Evolutionary conservation across 108 stramenopile genomes (phyloP).

Genomic region (Cyclostephanos tholiformis): DNA sequence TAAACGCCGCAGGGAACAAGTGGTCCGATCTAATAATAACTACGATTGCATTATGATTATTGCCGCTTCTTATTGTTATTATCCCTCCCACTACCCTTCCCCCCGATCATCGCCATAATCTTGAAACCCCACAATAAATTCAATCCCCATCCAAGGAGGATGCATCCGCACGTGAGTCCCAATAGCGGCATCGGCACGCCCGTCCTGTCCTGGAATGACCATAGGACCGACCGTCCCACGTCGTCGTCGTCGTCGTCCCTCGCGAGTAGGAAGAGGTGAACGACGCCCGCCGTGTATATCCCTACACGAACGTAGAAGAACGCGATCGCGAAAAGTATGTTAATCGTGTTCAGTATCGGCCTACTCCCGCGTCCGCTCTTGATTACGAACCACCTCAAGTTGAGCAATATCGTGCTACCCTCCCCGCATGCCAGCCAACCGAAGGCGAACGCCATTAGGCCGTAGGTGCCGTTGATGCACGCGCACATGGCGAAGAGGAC

Average conservation of each 20-base stretch:
- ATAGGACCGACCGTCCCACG: not conserved
- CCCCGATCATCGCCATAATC: constrained; percentile 27
- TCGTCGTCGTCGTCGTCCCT: too few species aligned
- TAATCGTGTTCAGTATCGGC: constrained; percentile 6
- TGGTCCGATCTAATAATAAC: too few species aligned
- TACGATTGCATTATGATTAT: too few species aligned
- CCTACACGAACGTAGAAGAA: constrained; percentile 36
- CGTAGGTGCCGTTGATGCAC: constrained; percentile 42
- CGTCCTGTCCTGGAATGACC: constrained; percentile 10
- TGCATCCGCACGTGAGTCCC: constrained; percentile 34
- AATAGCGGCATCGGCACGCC: constrained; percentile 31
- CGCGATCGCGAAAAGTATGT: constrained; percentile 32
- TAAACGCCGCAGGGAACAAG: too few species aligned
- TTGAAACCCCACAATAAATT: constrained; percentile 46
- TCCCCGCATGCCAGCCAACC: constrained; percentile 49
- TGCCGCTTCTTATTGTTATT: constrained; percentile 2
- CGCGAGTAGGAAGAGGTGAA: constrained; percentile 29
- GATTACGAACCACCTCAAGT: constrained; percentile 42
- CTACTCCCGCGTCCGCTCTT: constrained; percentile 16
- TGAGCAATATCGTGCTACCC: constrained; percentile 46
- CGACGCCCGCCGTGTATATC: constrained; percentile 34
- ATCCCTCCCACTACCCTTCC: not conserved
- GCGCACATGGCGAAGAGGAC: constrained; percentile 35
- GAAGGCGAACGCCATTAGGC: constrained; percentile 42
- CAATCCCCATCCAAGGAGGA: constrained; percentile 38